Base-by-base conservation (phyloP, 2,329 filamentous ascomycete species). In the Calonectria crousiana region DNA sequence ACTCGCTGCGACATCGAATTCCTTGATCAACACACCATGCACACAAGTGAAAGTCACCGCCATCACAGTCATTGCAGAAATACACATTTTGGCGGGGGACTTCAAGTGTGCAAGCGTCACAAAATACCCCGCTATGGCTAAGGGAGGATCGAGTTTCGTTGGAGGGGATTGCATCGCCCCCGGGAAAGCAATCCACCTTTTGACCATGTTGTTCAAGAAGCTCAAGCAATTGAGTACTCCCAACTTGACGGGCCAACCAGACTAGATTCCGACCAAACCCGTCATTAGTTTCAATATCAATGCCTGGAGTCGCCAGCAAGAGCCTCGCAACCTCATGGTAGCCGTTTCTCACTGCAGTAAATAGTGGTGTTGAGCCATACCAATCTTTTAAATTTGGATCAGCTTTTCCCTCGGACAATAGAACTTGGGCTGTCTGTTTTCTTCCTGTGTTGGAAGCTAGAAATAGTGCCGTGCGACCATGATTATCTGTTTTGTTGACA, bases 91-190 rank as follows among this genome's bases (percentile, higher is more conserved):
- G 4, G 10, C n/a, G 1, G 8, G 20, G 20, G 8, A n/a, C 8
- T 4, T 47, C 20, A 11, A 47, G 20, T n/a, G 41, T n/a, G 9
- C 41, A 47, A 47, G 41, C 18, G 1, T n/a, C 20, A n/a, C 41
- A 47, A 11, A n/a, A 47, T 2, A 6, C 8, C 4, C 3, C 8
- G 8, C 6, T 6, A 4, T 2, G 1, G 9, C 11, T 3, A 9
- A 4, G 3, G 4, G 41, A n/a, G 41, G 8, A 47, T 6, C 5
- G 8, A 8, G 41, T 3, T n/a, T 47, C 20, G 20, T n/a, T 10
- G 20, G 1, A 10, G 20, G 41, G 41, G 2, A 3, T 11, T 6
- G 2, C 8, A 20, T n/a, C 20, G 8, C 16, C 6, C 6, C n/a
- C 18, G 41, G 2, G 6, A 44, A 47, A 4, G 1, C 41, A n/a